Base-by-base conservation (phyloP, 768 basidiomycete genomes). In the Artomyces pyxidatus region DNA sequence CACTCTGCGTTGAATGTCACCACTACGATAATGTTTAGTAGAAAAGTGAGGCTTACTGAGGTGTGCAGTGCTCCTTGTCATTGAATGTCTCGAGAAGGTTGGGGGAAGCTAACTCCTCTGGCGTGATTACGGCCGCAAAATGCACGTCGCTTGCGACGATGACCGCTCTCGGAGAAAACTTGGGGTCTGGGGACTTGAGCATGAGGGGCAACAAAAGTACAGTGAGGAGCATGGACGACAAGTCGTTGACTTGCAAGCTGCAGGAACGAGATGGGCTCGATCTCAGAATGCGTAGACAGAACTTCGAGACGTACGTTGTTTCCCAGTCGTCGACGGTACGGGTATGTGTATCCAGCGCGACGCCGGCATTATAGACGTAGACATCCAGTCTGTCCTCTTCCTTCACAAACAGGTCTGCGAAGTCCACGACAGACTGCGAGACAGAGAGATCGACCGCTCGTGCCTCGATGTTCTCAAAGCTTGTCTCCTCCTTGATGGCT, bases 211-310 rank as follows among this genome's bases (percentile, higher is more conserved):
- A 61, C 0, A 78, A 62, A 6, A 67, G 64, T 4, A 78, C 51
- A 0, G 66, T 59, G 3, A 76, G 62, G 0, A 77, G 61, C 6
- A 68, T 61, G 6, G 64, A 66, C 0, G 72, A 62, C 7, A 80
- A 58, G 54, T 67, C 54, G 53, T 78, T 77, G 37, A 74, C 67
- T 50, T 78, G 76, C 0, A 76, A 46, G 5, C 76, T 80, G 37
- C 9, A 40, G 2, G 10, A 17, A n/a, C 3, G 10, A 10, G 22
- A 21, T 3, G n/a, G n/a, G n/a, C n/a, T n/a, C n/a, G n/a, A n/a
- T n/a, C n/a, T n/a, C 4, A 29, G 27, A 9, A 22, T 4, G 19
- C 30, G 14, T 3, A 42, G 26, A 23, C 12, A 30, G 9, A 22
- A 26, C 6, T 9, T 21, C 9, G 12, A 21, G 19, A 55, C 59